Evolutionary conservation across 1,139 yeast species (phyloP).

Genomic region (Blastobotrys buckinghamii): DNA sequence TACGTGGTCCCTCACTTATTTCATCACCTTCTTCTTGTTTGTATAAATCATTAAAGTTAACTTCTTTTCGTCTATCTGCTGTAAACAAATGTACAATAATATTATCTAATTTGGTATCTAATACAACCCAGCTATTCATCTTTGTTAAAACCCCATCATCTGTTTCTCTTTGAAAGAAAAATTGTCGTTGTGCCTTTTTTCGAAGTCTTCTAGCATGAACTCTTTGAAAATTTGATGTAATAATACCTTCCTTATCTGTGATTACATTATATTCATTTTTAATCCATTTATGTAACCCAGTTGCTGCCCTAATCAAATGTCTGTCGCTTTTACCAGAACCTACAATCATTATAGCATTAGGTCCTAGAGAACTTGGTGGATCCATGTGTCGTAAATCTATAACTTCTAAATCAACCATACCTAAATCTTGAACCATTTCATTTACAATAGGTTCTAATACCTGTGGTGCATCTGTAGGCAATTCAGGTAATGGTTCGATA

Average conservation of each 20-base stretch:
- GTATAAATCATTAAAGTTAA: constrained; percentile 70
- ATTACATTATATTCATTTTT: constrained; percentile 40
- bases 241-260: constrained; percentile 67
- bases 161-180: constrained; percentile 12
- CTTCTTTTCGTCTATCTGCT: constrained; percentile 53
- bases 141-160: constrained; percentile 25
- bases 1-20: background rate
- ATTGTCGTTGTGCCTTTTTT: constrained; percentile 46
- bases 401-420: constrained; percentile 53
- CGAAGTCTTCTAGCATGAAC: constrained; percentile 58
- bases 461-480: constrained; percentile 55
- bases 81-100: constrained; percentile 70
- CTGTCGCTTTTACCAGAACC: constrained; percentile 75
- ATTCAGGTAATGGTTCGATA: constrained; percentile 26
- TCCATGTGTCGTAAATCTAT: constrained; percentile 52
- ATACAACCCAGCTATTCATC: constrained; percentile 58
- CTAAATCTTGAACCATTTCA: constrained; percentile 53
- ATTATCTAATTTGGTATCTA: constrained; percentile 59
- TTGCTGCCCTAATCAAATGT: constrained; percentile 69
- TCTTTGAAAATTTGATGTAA: constrained; percentile 53
- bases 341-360: constrained; percentile 46
- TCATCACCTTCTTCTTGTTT: constrained; percentile 2
- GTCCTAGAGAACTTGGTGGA: constrained; percentile 41
- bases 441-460: constrained; percentile 42
- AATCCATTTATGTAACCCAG: constrained; percentile 45